Conservation (phyloP, 2,329 filamentous ascomycete species). For the Coniochaeta prunicola region DNA sequence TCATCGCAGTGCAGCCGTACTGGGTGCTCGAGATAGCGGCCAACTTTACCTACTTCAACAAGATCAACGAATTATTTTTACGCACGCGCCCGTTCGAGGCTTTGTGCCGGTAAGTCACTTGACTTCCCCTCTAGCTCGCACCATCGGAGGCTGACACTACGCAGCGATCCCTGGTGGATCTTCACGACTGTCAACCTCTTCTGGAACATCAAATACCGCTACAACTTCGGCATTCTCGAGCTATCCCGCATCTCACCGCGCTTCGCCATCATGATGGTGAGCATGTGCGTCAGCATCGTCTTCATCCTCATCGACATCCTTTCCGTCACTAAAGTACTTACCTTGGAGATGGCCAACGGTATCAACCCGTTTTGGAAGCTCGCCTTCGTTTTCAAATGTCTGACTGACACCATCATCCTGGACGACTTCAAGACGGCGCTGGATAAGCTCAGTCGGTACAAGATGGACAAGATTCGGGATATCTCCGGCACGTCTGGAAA, state of each 20-base stretch:
- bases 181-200: slow-evolving; percentile 53
- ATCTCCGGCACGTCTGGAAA: background rate
- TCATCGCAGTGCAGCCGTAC: slow-evolving; percentile 53
- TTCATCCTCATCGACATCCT: slow-evolving; percentile 57
- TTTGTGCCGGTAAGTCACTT: slow-evolving; percentile 39
- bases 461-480: slow-evolving; percentile 5
- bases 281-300: slow-evolving; percentile 52
- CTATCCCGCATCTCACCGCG: slow-evolving; percentile 55
- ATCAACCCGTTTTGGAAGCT: slow-evolving; percentile 60
- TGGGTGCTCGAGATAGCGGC: slow-evolving; percentile 60
- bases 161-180: slow-evolving; percentile 61
- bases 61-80: slow-evolving; percentile 42
- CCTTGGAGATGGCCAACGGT: slow-evolving; percentile 33
- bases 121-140: slow-evolving; percentile 4
- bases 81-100: slow-evolving; percentile 52
- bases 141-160: slow-evolving; percentile 2
- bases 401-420: slow-evolving; percentile 59
- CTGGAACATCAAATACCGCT: slow-evolving; percentile 55
- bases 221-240: slow-evolving; percentile 50
- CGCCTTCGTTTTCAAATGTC: slow-evolving; percentile 58
- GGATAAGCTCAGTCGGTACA: slow-evolving; percentile 19
- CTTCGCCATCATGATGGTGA: slow-evolving; percentile 53
- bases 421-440: slow-evolving; percentile 60
- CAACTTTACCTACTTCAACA: slow-evolving; percentile 58
- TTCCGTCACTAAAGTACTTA: slow-evolving; percentile 45